Base-by-base conservation (phyloP, 1,139 yeast species). In the Nakaseomyces nivariensis region DNA sequence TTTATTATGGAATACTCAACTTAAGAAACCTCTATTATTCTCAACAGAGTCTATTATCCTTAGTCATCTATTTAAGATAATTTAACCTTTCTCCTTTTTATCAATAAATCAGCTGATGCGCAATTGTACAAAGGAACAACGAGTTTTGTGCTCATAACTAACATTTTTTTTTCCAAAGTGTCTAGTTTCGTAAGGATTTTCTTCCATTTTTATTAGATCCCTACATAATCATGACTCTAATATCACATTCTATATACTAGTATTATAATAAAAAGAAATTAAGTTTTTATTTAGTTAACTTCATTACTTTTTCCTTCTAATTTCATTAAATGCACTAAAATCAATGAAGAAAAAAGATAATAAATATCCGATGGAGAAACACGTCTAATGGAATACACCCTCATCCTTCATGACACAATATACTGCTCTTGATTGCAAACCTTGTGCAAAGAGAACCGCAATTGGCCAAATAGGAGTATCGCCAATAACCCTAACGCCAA, bases 401-500 rank as follows among this genome's bases (percentile, higher is more conserved):
- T 41, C 44, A 41, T 52, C 54, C 5, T 47, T 48, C 46, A 56
- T 52, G 27, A 58, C 58, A 38, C 67, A 67, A 54, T 58, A 61
- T 3, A 77, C 74, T 7, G 86, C 86, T 61, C 89, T 75, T 38
- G 81, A 75, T 62, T 82, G 82, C 59, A 84, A 71, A 4, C 87
- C 88, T 61, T 82, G 89, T 0, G 89, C 89, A 67, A 83, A 82
- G 17, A 82, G 76, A 66, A 83, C 71, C 1, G 88, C 85, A 49
- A 82, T 75, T 1, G 92, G 90, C 92, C 92, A 84, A 13, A 84
- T 82, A 1, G 92, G 90, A 0, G 89, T 88, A 68, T 84, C 89
- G 1, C 88, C 87, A 49, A 85, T 71, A 33, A 84, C 79, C 54
- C 88, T 71, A 11, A 84, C 83, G 31, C 92, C 92, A 49, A 84